Evolutionary conservation across 495 filamentous ascomycete species (phyloP), one percentile per base, ranked within the genome.

Genomic region (Neurospora sp.): DNA sequence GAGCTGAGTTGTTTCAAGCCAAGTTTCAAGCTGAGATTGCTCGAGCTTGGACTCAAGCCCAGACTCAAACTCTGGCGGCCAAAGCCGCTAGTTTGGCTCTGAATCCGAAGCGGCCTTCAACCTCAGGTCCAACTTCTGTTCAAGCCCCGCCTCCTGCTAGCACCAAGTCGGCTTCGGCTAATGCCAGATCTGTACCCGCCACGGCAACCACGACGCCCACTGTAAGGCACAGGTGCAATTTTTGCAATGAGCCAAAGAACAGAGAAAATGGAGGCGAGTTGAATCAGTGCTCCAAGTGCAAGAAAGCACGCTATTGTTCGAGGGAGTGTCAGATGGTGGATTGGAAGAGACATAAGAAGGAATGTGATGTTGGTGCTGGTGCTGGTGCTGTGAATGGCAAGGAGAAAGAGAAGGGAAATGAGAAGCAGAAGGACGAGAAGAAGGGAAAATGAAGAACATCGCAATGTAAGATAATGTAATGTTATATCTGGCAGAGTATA

Each of bases 291-390:
- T 14, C 69, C 12, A 73, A 77, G 68, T 79, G 78, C 14, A 69
- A 68, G 59, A 69, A 70, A 45, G 75, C 71, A 22, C 72, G 59
- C 40, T 79, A 79, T 40, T 79, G 77, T 70, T 77, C 75, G 3
- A 22, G 39, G 20, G 73, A 74, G 14, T 79, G 77, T 40, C 74
- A 77, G 70, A 39, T 69, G 7, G 74, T 44, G n/a, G 77, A 78
- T 48, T 79, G 77, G 77, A 79, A 79, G 70, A 75, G 75, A 27
- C 77, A 77, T 31, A 72, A 76, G n/a, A 76, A 73, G 72, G 75
- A 76, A 8, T 77, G 78, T 40, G 12, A 10, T 44, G 31, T 27
- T 31, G 48, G 20, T 59, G 20, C 22, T 16, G 48, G 48, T 59
- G 48, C 9, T 9, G 4, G 22, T 31, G 53, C 22, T 61, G 12